Evolutionary conservation across 2,329 filamentous ascomycete genomes (phyloP).

Genomic region (Pyricularia sp.): DNA sequence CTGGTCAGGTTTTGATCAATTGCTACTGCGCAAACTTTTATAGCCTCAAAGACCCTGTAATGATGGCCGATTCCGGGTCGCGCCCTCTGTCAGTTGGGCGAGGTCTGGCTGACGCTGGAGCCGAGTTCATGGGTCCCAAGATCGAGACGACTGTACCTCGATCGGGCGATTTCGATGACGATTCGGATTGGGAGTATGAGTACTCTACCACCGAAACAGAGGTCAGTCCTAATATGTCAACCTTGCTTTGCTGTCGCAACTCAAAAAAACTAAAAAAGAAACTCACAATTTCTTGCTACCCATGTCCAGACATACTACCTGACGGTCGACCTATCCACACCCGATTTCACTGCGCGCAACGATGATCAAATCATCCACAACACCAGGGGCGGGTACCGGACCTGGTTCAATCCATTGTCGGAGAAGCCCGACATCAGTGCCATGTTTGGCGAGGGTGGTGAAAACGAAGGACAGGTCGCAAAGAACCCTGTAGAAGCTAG

Average conservation of each 20-base stretch:
- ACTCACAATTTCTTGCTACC: background rate
- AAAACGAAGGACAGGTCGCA: constrained; percentile 4
- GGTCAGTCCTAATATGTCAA: constrained; percentile 23
- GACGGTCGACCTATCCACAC: constrained; percentile 53
- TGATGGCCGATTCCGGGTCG: background rate
- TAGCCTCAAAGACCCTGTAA: background rate
- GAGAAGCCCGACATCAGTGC: constrained; percentile 11
- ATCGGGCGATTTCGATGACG: background rate
- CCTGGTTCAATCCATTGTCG: constrained; percentile 23
- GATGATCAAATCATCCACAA: constrained; percentile 27
- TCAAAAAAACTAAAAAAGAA: too few species aligned
- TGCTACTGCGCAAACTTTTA: background rate
- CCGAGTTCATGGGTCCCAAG: background rate
- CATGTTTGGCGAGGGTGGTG: constrained; percentile 11
- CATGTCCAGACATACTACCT: constrained; percentile 49
- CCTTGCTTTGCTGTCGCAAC: background rate
- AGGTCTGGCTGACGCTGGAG: background rate
- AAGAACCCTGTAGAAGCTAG: background rate
- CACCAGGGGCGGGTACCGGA: constrained; percentile 34
- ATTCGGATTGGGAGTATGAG: constrained; percentile 56
- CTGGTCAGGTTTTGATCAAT: background rate
- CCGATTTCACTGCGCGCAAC: constrained; percentile 40
- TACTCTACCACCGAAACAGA: constrained; percentile 56
- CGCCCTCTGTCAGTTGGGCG: background rate
- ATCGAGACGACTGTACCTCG: background rate